Evolutionary conservation across 805 yeast genomes (phyloP).

Genomic region (Alloascoidea hylecoeti): DNA sequence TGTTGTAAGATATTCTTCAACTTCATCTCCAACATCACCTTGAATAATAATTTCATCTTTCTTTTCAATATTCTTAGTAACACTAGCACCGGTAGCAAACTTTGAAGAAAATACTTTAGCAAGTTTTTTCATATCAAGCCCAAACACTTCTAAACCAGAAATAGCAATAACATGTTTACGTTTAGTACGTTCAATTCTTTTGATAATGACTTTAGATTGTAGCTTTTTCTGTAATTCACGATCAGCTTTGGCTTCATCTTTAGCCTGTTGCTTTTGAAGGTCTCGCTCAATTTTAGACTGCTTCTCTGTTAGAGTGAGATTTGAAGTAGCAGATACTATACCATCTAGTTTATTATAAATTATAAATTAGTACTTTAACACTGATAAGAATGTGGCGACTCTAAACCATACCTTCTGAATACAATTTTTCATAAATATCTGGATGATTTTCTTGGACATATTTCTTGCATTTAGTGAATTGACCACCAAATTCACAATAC

Average conservation of each 20-base stretch:
- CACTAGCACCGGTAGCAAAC: constrained; percentile 93
- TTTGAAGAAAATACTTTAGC: constrained; percentile 88
- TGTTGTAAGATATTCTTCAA: constrained; percentile 58
- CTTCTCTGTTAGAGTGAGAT: constrained; percentile 52
- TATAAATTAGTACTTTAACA: not conserved
- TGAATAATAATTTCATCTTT: constrained; percentile 86
- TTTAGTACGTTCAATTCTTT: constrained; percentile 81
- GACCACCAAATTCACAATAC: constrained; percentile 84
- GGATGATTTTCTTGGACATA: constrained; percentile 57
- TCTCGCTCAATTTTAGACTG: constrained; percentile 76
- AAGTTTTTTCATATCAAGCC: constrained; percentile 77
- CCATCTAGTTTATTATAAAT: constrained; percentile 19
- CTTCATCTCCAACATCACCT: constrained; percentile 92
- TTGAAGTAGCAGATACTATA: constrained; percentile 26
- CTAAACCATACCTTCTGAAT: constrained; percentile 26
- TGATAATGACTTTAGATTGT: constrained; percentile 69
- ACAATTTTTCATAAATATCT: constrained; percentile 42
- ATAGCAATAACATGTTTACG: constrained; percentile 80
- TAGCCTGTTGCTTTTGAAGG: constrained; percentile 70
- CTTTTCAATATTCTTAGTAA: constrained; percentile 79
- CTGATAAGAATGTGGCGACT: not conserved
- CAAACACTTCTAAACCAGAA: constrained; percentile 79
- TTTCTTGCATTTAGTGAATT: constrained; percentile 66
- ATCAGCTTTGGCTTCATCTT: constrained; percentile 75
- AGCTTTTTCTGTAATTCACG: constrained; percentile 68